Base-by-base conservation (phyloP, 2,329 filamentous ascomycete species). In the Phyllosticta ampelicida region DNA sequence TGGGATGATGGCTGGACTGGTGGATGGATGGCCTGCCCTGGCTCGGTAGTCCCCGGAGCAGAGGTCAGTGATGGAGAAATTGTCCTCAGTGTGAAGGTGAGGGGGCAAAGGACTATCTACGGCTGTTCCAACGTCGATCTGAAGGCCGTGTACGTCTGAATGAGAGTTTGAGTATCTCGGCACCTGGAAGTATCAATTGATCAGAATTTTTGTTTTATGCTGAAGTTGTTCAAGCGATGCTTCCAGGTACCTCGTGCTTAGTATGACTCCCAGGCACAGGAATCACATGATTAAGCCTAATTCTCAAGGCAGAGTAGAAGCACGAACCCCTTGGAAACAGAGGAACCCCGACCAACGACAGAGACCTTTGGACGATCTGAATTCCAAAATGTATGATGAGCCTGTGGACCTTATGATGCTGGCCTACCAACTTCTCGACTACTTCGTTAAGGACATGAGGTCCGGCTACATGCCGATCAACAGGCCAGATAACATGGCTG, bases 61-160 rank as follows among this genome's bases (percentile, higher is more conserved):
- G 6, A 44, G 5, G 36, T 13, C 36, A n/a, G n/a, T 4, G 36
- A 18, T n/a, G 36, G 36, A 94, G 66, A 44, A 4, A 44, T 44
- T n/a, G 36, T 44, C 36, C 13, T 44, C 11, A 44, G 36, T n/a
- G 36, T 44, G 5, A 44, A 44, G 36, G n/a, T 5, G 5, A 6
- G n/a, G 36, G 36, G 36, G 3, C 36, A 44, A 16, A 44, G 36
- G 36, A 44, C 36, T 16, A 44, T 44, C 36, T 44, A 44, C 36
- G 36, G 36, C 13, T 44, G 36, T 44, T 44, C 36, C 4, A 44
- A 44, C n/a, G 36, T 44, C 16, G 36, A 44, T 16, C n/a, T 44
- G 36, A 44, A 44, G 36, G 36, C n/a, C 6, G 11, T 44, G 4
- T 18, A 44, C 13, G 36, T 44, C n/a, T 44, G 13, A 44, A 16